phyloP scores from a whole-genome alignment of 2,329 filamentous ascomycete species.

The Monosporascus cannonballus region DNA sequence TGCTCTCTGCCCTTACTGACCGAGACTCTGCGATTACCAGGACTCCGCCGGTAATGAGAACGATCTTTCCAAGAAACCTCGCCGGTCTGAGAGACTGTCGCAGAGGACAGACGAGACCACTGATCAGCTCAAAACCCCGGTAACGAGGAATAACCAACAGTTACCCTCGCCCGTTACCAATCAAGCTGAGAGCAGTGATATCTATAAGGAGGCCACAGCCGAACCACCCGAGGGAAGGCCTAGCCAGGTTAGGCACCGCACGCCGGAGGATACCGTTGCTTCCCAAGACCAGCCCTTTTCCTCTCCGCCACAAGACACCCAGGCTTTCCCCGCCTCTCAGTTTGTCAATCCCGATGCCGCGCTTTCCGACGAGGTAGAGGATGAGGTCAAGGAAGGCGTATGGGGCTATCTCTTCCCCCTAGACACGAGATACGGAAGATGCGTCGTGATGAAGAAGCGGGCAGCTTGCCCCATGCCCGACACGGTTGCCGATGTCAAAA shows the following conservation, averaged over 20 bases:
- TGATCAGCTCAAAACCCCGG: conserved; percentile 48
- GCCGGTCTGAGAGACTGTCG: conserved; percentile 68
- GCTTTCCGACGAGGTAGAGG: conserved; percentile 75
- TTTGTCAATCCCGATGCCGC: conserved; percentile 66
- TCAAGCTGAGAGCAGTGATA: conserved; percentile 43
- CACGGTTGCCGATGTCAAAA: conserved; percentile 32
- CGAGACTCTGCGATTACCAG: conserved; percentile 38
- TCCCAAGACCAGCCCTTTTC: conserved; percentile 41
- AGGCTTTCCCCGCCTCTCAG: conserved; percentile 61
- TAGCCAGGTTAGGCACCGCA: conserved; percentile 48
- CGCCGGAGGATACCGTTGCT: conserved; percentile 39
- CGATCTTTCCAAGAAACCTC: conserved; percentile 71
- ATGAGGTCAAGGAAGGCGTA: conserved; percentile 77
- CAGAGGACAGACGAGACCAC: conserved; percentile 35
- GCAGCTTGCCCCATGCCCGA: conserved; percentile 60
- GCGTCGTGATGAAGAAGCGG: conserved; percentile 66
- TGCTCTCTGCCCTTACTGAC: conserved; percentile 15
- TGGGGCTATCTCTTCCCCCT: conserved; percentile 94
- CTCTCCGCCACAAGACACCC: conserved; percentile 59
- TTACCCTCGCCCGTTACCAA: conserved; percentile 78
- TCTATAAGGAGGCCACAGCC: conserved; percentile 62
- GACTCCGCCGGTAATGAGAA: conserved; percentile 58
- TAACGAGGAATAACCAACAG: conserved; percentile 55
- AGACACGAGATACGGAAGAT: conserved; percentile 63
- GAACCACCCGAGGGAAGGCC: conserved; percentile 60